Evolutionary conservation across 768 basidiomycete species (phyloP).

Genomic region (Auricularia cornea): DNA sequence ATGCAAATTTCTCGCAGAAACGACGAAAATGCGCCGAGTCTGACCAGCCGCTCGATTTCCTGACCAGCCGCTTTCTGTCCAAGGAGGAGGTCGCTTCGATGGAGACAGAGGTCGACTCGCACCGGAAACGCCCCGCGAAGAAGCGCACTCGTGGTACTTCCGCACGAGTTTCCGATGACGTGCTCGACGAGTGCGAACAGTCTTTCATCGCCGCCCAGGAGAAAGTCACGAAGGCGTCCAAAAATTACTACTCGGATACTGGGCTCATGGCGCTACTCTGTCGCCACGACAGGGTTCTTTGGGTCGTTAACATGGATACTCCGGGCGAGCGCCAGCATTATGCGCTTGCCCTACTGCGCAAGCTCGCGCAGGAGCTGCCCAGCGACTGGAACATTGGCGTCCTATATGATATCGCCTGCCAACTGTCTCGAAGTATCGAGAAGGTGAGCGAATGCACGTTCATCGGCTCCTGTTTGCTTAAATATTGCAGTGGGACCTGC

Average conservation of each 20-base stretch:
- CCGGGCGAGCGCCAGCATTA: slow-evolving; percentile 34
- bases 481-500: slow-evolving; percentile 5
- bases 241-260: slow-evolving; percentile 12
- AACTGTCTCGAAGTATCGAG: slow-evolving; percentile 22
- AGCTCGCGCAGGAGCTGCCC: slow-evolving; percentile 24
- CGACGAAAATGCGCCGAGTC: neutral
- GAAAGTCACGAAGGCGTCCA: neutral
- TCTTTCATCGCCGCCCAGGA: slow-evolving; percentile 8
- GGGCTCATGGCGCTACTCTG: slow-evolving; percentile 14
- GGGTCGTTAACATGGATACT: slow-evolving; percentile 32
- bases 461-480: neutral
- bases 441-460: neutral
- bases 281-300: slow-evolving; percentile 16
- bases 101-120: neutral
- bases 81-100: neutral
- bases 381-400: slow-evolving; percentile 15
- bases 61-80: neutral
- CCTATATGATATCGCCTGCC: slow-evolving; percentile 30
- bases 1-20: slow-evolving; percentile 3
- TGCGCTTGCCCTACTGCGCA: slow-evolving; percentile 25
- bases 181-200: slow-evolving; percentile 3
- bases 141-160: no score
- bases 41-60: neutral
- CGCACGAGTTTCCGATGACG: neutral
- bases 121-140: no score